Evolutionary conservation across 192 early-diverging fungal genomes (phyloP), one percentile per base, ranked within the genome.

Genomic region (Powellomyces hirtus): DNA sequence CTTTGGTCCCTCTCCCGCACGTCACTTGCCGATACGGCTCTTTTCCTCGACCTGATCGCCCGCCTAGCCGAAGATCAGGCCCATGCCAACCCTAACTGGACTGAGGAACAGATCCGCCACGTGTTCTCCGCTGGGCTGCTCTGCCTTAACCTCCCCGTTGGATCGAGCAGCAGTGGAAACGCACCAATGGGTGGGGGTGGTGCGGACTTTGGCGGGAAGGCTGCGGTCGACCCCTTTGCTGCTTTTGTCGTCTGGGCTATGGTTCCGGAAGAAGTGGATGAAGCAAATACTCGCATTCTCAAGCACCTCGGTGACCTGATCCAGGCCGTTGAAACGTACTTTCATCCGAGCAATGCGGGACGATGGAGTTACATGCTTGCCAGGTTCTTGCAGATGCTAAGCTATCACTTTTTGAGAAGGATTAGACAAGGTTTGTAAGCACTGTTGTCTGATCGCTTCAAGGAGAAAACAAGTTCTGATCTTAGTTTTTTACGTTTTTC

Each of bases 271-370:
- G n/a, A 31, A 1, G 55, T 16, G 11, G 74, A 62, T 22, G 34
- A 38, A 13, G 46, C 20, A 35, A 62, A 86, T 34, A 78, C 77
- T 5, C 72, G 79, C 8, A 77, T 87, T 8, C 58, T 92, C 35
- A 67, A 81, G 34, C 84, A 88, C 63, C 80, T 98, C 44, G 73
- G 78, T 13, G 83, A 89, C 64, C 62, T 95, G 24, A 90, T 98
- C 55, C 90, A 89, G 62, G 91, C 93, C 49, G 85, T 88, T 29
- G 95, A 98, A 75, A 88, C 89, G 0, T 96, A 88, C 67, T 94
- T 83, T 64, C 93, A 98, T 74, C 95, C 95, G 13, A 92, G 91
- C n/a, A 98, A 98, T 79, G 79, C 81, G 66, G 95, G 95, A 2
- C 66, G 71, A 52, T 98, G 95, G 95, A 91, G 90, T 22, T 79